phyloP scores from a whole-genome alignment of 306 rosid species.

The Herpetospermum pedunculosum region DNA sequence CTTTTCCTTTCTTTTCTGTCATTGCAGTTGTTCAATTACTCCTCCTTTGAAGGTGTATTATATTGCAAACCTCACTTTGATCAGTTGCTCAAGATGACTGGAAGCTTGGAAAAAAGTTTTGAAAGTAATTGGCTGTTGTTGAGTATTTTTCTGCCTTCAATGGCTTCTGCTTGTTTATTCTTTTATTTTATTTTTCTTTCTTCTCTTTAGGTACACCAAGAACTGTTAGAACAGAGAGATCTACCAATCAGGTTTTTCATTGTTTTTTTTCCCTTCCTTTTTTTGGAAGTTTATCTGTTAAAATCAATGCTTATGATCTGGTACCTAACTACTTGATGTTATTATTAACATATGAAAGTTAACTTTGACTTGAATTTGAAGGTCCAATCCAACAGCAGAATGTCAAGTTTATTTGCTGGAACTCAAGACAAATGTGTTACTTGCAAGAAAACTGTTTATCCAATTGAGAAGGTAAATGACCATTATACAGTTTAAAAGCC shows the following conservation, averaged over 20 bases:
- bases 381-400: slow-evolving; percentile 54
- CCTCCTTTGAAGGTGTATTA: slow-evolving; percentile 77
- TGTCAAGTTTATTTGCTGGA: slow-evolving; percentile 68
- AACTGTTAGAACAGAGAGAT: slow-evolving; percentile 47
- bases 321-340: not conserved
- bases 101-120: slow-evolving; percentile 92
- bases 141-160: not conserved
- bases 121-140: slow-evolving; percentile 41
- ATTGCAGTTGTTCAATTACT: slow-evolving; percentile 71
- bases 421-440: slow-evolving; percentile 87
- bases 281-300: not conserved
- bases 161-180: slow-evolving; percentile 1
- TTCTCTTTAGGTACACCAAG: slow-evolving; percentile 48
- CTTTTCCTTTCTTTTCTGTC: slow-evolving; percentile 3
- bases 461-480: slow-evolving; percentile 66
- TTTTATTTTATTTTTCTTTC: not conserved
- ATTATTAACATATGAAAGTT: not conserved
- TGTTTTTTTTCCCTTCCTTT: not conserved
- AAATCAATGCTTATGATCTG: not conserved
- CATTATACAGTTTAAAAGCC: not conserved
- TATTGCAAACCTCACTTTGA: slow-evolving; percentile 95
- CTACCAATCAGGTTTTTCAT: slow-evolving; percentile 50
- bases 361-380: slow-evolving; percentile 21
- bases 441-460: slow-evolving; percentile 83
- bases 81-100: slow-evolving; percentile 85